Evolutionary conservation across 2,329 filamentous ascomycete species (phyloP), one percentile per base, ranked within the genome.

Genomic region (Epichloe sp.): DNA sequence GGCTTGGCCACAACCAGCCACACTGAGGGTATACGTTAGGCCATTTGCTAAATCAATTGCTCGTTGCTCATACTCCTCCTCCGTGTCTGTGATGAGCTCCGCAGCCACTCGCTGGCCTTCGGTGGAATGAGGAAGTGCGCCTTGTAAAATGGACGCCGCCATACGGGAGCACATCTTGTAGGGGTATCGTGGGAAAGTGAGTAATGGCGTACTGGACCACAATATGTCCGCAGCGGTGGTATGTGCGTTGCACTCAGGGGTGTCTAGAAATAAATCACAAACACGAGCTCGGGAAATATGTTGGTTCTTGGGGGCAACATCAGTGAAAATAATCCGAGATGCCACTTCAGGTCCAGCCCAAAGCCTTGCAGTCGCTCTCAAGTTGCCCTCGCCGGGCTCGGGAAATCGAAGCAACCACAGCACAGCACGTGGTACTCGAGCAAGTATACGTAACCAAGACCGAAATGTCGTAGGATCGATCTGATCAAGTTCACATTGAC

Each of bases 121-220:
- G 1, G 73, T 68, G 0, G 73, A 76, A 57, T 82, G 84, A 0
- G 93, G 93, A 3, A 98, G 71, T 0, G 93, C 93, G 15, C 93
- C 93, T 56, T 82, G 86, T 34, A 98, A 75, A 52, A 98, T 97
- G 11, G 88, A 95, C 6, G 93, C 90, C 6, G 91, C 93, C 86
- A 98, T 98, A 50, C 93, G 86, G 43, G 88, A 95, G 68, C 93
- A 98, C 93, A 98, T 98, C 69, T 98, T 98, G 70, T 96, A 96
- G 48, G 86, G 80, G 66, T 97, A 96, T 37, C 93, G 80, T 11
- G 93, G 90, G 34, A 93, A 75, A 0, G 93, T 98, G 31, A 98
- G 74, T 21, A 98, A 72, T 5, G 93, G 93, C 0, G 93, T 97
- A 59, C 90, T 94, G 49, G 87, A 94, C 93, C 93, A 98, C 6